Conservation (phyloP, 345 rosid genomes). For the Eucalyptus sp. region DNA sequence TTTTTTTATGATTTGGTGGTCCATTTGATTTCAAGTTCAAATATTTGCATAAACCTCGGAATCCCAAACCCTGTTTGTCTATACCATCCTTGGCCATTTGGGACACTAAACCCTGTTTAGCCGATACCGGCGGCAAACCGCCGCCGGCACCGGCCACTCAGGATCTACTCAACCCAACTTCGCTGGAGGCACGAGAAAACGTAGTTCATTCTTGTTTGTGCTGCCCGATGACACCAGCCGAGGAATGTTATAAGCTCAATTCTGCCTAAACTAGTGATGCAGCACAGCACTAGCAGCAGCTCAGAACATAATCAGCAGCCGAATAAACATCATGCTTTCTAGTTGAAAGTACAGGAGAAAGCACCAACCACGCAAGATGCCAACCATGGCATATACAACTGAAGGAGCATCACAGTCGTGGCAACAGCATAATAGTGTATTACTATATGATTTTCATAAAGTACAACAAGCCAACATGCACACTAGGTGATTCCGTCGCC, state of each 20-base stretch:
- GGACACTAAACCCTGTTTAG: background rate
- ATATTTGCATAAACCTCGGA: background rate
- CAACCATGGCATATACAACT: background rate
- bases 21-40: background rate
- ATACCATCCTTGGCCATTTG: background rate
- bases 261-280: background rate
- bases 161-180: background rate
- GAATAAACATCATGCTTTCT: background rate
- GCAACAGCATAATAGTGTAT: background rate
- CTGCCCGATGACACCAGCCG: background rate
- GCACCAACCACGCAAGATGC: background rate
- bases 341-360: background rate
- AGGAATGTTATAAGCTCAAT: background rate
- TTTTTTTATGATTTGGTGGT: background rate
- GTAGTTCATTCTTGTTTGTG: background rate
- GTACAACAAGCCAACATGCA: background rate
- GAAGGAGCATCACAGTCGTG: background rate
- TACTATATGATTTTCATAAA: background rate
- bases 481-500: background rate
- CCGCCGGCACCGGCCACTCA: background rate
- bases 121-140: background rate
- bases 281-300: background rate
- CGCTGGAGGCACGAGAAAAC: background rate
- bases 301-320: background rate
- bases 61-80: background rate